Evolutionary conservation across 345 rosid genomes (phyloP).

Genomic region (Melastoma malabathricum): DNA sequence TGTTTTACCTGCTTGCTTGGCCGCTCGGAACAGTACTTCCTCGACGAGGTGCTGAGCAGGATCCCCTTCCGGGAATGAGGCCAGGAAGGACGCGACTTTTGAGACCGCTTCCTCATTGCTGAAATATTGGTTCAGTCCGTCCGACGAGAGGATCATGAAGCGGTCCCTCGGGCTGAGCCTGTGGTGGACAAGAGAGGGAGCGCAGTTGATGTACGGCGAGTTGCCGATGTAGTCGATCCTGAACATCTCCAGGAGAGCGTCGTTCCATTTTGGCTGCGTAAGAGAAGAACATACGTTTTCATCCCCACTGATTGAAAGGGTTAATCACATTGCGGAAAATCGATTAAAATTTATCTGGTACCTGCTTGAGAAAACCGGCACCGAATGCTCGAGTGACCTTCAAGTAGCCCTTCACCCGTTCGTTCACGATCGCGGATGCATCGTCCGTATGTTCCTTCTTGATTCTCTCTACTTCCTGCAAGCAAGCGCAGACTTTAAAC

Average conservation of each 20-base stretch:
- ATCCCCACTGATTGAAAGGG: not conserved
- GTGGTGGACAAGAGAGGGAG: conserved; percentile 64
- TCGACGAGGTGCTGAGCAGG: conserved; percentile 91
- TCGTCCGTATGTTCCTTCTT: conserved; percentile 78
- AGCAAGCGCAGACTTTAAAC: not conserved
- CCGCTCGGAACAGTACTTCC: conserved; percentile 76
- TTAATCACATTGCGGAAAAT: not conserved
- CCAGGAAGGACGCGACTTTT: conserved; percentile 59
- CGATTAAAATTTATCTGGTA: conserved; percentile 5
- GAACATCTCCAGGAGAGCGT: conserved; percentile 71
- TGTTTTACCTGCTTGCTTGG: conserved; percentile 68
- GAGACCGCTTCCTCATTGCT: conserved; percentile 75
- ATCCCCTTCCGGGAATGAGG: conserved; percentile 80
- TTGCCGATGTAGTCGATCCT: conserved; percentile 66
- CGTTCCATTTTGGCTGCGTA: conserved; percentile 77
- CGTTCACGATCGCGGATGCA: conserved; percentile 52
- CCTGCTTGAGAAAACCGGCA: conserved; percentile 93
- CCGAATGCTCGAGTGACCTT: conserved; percentile 96
- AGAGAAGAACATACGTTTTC: not conserved
- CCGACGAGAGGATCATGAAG: conserved; percentile 73
- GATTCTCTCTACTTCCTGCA: conserved; percentile 69
- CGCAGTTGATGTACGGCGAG: conserved; percentile 66
- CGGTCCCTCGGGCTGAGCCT: conserved; percentile 54
- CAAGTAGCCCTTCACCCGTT: conserved; percentile 83
- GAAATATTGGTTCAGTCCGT: conserved; percentile 80